A percentile compares a stretch with the other conserved stretches of the same genome.
phyloP scores from a whole-genome alignment of 75 land plant species.

The Selaginella tamariscina region DNA sequence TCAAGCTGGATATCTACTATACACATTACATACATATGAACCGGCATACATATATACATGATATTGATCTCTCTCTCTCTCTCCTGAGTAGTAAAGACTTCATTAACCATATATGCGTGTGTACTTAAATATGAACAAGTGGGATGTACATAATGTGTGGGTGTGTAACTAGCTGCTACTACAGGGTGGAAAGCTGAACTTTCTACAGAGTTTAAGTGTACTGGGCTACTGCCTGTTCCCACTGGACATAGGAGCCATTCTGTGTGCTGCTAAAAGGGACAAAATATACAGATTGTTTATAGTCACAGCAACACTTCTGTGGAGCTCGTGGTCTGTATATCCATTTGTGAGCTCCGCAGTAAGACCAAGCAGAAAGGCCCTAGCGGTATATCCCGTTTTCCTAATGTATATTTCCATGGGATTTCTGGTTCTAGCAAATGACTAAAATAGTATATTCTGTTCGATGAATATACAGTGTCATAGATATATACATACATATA shows the following conservation, averaged over 20 bases:
- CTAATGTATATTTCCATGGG: constrained; percentile 3
- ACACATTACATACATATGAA: too few species aligned
- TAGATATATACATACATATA: too few species aligned
- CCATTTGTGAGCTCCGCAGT: constrained; percentile 1
- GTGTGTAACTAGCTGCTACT: background rate
- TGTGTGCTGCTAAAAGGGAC: background rate
- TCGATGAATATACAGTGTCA: too few species aligned
- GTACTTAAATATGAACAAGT: background rate
- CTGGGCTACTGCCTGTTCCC: constrained; percentile 11
- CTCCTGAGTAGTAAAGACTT: too few species aligned
- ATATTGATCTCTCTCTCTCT: too few species aligned
- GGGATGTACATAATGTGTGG: background rate
- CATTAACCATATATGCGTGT: background rate
- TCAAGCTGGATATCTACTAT: too few species aligned
- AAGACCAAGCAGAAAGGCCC: constrained; percentile 3
- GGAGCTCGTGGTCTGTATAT: constrained; percentile 10
- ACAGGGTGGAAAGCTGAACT: constrained; percentile 9
- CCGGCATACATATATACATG: too few species aligned
- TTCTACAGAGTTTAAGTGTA: constrained; percentile 4
- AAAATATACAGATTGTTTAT: background rate
- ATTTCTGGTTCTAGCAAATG: background rate
- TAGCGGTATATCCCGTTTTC: constrained; percentile 4
- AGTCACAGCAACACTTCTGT: background rate
- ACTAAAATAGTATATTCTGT: too few species aligned
- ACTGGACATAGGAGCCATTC: constrained; percentile 7